Evolutionary conservation across 2,329 filamentous ascomycete species (phyloP), one percentile per base, ranked within the genome.

Genomic region (Fusarium newnesense): DNA sequence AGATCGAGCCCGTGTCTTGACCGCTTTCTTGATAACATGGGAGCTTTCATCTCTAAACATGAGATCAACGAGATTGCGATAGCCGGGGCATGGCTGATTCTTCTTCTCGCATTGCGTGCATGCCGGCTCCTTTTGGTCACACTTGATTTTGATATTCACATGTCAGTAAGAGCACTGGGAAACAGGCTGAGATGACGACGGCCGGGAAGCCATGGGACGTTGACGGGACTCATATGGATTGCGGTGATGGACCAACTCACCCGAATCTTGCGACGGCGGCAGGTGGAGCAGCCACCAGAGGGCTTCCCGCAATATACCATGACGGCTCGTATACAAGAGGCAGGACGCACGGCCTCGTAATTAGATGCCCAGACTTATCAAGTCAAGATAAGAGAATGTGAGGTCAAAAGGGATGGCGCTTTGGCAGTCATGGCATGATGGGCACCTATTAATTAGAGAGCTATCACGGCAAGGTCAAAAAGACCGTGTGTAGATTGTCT

Each of bases 241-340:
- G 44, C 43, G 47, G 49, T 44, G 39, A 43, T 30, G 50, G 60
- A 47, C 28, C 34, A 60, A 85, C 87, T 81, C 81, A 88, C 87
- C 65, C 86, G 85, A 68, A 88, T 87, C 79, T 89, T 89, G 73
- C 87, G 85, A 75, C 86, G 84, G 70, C 87, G 84, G 74, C 87
- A 89, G 71, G 82, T 86, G 72, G 86, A 87, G 78, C 87, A 89
- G 44, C 87, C 87, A 76, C 87, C 87, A 42, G 87, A 89, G 47
- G 87, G 87, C 74, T 88, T 88, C 9, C 87, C 87, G 72, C 87
- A 89, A 75, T 88, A 89, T 10, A 89, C 87, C 87, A 89, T 89
- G 62, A 42, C 60, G 65, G 49, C n/a, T 66, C 34, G n/a, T 32
- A 50, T 19, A 26, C 40, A 49, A 44, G 49, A 62, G 49, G 39